Evolutionary conservation across 441 rosid genomes (phyloP), one percentile per base, ranked within the genome.

Genomic region (Populus hybrid): DNA sequence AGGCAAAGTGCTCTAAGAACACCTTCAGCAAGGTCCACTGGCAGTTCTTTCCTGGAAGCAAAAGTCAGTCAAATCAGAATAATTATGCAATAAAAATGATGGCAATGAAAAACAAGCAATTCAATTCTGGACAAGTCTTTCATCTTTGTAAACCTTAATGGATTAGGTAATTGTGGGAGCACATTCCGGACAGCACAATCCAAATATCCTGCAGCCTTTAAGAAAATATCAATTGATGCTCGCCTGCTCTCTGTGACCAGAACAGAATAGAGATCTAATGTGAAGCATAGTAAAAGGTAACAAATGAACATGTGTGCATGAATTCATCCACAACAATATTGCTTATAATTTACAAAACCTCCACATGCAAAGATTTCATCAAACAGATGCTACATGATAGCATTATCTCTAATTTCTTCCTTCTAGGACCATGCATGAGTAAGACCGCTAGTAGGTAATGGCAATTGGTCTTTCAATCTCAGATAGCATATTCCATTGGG

Each of bases 171-270:
- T 73, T 94, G 98, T 71, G 99, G 99, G 53, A 94, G 89, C 74
- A 94, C 95, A 80, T 92, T 89, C 69, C 86, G 92, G 77, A 97
- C 90, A 76, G 99, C 99, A 85, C 91, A 93, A 85, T 97, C 99
- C 82, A 97, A 86, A 83, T 90, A 93, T 78, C 99, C 99, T 45
- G 99, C 97, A 69, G 98, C 99, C 89, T 93, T 94, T 88, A 97
- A 85, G 89, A 97, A 97, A 72, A 93, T 87, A 83, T 97, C 99
- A 74, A 97, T 77, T 0, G 99, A 88, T 69, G 94, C 97, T 74
- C 95, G 90, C 87, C 97, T 92, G 88, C 88, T 92, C 79, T 94
- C 99, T 97, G 82, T 63, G 74, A 72, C 72, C 59, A 78, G 69
- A 29, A 35, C 77, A 33, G 16, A n/a, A 14, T 3, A 68, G 20